Percentiles rank a stretch among this genome's conserved stretches.
These are phyloP conservation scores for Sutorius australiensis DNA, from an alignment of 768 basidiomycete species.

Conservation along the genomic window DNA sequence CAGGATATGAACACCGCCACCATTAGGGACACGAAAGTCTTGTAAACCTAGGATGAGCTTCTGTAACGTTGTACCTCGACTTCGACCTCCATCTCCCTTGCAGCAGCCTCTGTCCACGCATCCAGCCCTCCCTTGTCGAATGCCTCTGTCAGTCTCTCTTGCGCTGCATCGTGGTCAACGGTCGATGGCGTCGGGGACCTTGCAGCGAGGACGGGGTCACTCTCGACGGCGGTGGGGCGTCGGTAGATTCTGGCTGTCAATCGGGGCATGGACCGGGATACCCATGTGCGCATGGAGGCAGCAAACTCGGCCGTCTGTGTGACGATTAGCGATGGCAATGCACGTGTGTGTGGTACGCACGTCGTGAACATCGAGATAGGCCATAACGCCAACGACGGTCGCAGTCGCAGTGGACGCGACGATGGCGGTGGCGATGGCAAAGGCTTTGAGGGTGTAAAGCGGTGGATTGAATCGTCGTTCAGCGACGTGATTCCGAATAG, in stretches of 20 bases:
- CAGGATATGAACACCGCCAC: background rate
- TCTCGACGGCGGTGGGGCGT: conserved; percentile 25
- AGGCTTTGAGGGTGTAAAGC: conserved; percentile 57
- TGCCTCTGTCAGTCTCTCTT: conserved; percentile 50
- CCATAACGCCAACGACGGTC: conserved; percentile 47
- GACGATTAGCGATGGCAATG: background rate
- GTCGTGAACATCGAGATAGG: conserved; percentile 49
- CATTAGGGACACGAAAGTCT: background rate
- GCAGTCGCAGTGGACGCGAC: conserved; percentile 47
- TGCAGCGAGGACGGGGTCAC: background rate
- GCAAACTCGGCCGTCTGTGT: conserved; percentile 58
- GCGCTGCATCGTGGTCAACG: conserved; percentile 38
- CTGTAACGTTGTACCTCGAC: conserved; percentile 43
- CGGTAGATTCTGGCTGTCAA: conserved; percentile 53
- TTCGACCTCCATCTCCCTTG: conserved; percentile 58
- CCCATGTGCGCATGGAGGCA: conserved; percentile 46
- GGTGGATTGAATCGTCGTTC: conserved; percentile 42
- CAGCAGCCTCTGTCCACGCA: conserved; percentile 51
- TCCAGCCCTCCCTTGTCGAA: conserved; percentile 58
- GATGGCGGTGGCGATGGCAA: conserved; percentile 59
- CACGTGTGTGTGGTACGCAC: conserved; percentile 32
- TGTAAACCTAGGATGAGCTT: background rate
- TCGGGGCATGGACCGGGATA: conserved; percentile 46
- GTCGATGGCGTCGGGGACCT: background rate
- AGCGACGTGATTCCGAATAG: background rate